Evolutionary conservation across 2,329 filamentous ascomycete genomes (phyloP), one percentile per base, ranked within the genome.

Genomic region (Endocalyx cinctus): DNA sequence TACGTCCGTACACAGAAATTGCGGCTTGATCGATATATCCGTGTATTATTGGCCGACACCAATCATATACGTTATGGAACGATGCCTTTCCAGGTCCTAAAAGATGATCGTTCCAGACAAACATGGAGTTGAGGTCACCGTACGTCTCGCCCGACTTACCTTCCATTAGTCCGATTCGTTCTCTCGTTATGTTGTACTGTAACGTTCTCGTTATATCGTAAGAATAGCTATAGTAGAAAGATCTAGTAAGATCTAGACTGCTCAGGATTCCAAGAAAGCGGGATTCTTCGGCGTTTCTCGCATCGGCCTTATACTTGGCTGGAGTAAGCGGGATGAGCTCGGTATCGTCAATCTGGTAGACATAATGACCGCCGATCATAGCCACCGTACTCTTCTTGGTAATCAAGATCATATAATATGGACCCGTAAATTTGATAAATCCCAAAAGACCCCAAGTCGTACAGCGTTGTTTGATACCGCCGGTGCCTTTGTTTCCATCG

Each of bases 221-320:
- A 0, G 90, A 94, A 57, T 96, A 96, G 64, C 90, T 96, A 66
- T 96, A 98, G 62, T 98, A 98, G 59, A 98, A 98, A 0, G 86
- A 94, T 36, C 84, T 77, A 1, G 84, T 88, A 39, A 98, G 66
- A 57, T 98, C 92, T 19, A 98, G 71, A 47, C 94, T 94, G 56
- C 86, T 88, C 27, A 98, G 70, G 33, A 96, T 97, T 17, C 78
- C 75, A 20, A 97, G 71, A 52, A 94, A 97, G 17, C 90, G 81
- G 25, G 84, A 80, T 61, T 98, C 92, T 57, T 97, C 90, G 0
- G 86, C 77, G 50, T 94, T 92, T 31, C 70, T 68, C 33, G 82
- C 73, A 43, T 96, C 87, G n/a, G 81, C 70, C 55, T 84, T 86
- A 50, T 81, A 81, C 31, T 82, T 79, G 4, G 82, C 74, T 0